Conservation (phyloP, 306 rosid species). For the Prunus campanulata region DNA sequence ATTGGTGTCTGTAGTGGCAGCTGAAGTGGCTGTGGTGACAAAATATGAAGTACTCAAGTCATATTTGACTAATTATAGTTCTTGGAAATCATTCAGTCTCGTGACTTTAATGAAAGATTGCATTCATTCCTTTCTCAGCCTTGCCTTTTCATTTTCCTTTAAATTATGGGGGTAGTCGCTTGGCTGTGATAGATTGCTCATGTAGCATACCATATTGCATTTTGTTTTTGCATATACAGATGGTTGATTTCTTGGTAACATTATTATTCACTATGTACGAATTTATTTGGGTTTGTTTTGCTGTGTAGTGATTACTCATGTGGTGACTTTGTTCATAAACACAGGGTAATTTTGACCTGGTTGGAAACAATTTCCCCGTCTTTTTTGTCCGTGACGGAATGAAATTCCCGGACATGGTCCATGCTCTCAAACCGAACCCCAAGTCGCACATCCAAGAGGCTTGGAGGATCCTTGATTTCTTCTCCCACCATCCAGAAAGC, state of each 20-base stretch:
- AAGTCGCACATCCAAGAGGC: constrained; percentile 89
- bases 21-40: background rate
- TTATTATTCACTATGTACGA: background rate
- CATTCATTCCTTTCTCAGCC: background rate
- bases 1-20: background rate
- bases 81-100: background rate
- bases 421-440: constrained; percentile 91
- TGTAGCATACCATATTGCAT: background rate
- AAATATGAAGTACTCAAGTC: background rate
- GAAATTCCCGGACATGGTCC: constrained; percentile 94
- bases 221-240: background rate
- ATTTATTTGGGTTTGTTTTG: background rate
- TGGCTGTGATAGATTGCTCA: background rate
- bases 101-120: background rate
- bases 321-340: constrained; percentile 7
- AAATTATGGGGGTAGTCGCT: background rate
- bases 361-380: constrained; percentile 90
- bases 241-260: constrained; percentile 4
- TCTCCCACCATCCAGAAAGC: constrained; percentile 94
- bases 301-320: background rate
- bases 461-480: constrained; percentile 90
- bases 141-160: background rate
- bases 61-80: background rate
- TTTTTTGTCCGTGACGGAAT: constrained; percentile 82
- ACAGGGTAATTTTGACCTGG: constrained; percentile 95